Evolutionary conservation across 208 protist species (phyloP).

Genomic region (Leishmania braziliensis): DNA sequence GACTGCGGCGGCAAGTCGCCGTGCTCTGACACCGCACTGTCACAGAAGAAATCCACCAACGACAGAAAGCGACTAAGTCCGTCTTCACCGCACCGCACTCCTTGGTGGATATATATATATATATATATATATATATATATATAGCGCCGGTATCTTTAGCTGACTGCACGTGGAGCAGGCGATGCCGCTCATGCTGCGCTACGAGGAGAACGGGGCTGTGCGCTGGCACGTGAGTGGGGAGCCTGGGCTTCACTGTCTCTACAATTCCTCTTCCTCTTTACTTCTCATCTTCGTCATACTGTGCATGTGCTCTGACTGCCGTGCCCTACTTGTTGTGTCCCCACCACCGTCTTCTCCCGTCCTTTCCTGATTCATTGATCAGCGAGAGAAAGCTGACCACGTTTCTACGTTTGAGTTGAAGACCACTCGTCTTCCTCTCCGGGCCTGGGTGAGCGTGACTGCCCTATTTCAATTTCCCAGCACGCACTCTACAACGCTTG

Average conservation of each 20-base stretch:
- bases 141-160: not conserved
- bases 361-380: not conserved
- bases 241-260: not conserved
- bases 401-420: not conserved
- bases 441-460: not conserved
- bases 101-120: no score
- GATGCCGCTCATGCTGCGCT: not conserved
- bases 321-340: not conserved
- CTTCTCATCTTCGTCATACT: not conserved
- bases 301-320: not conserved
- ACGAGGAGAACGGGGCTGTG: no score
- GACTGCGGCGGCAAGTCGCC: not conserved
- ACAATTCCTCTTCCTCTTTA: not conserved
- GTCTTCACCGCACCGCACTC: not conserved
- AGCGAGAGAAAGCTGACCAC: not conserved
- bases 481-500: not conserved
- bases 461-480: not conserved
- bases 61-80: not conserved
- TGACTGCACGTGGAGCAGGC: not conserved
- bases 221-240: not conserved
- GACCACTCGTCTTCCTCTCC: not conserved
- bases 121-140: not conserved
- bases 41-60: not conserved
- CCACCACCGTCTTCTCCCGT: not conserved
- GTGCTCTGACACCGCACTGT: not conserved